Base-by-base conservation (phyloP, 2,329 filamentous ascomycete genomes). In the Didymella sp. region DNA sequence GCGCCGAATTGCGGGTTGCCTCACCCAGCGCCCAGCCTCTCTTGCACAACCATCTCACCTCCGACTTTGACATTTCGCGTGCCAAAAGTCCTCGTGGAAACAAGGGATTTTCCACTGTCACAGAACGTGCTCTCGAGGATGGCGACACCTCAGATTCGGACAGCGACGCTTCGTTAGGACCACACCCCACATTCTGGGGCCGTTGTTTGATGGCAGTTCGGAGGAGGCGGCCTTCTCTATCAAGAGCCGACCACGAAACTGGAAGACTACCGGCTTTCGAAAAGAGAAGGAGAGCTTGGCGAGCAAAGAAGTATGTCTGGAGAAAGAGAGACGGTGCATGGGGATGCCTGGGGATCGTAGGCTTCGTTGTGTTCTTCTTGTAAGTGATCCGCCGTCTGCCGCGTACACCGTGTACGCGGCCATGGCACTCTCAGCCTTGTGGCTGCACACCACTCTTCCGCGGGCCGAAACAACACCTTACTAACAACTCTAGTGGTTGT, bases 401-500 rank as follows among this genome's bases (percentile, higher is more conserved):
- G 48, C 37, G 43, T 33, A 25, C 33, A 37, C 28, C 9, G 15
- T 42, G 24, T 51, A 46, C 53, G 41, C 47, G 33, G 46, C 47
- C 54, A 47, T 35, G 41, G 35, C 53, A 41, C 21, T 42, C 7
- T 6, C 47, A 42, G 42, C 28, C 42, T 43, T 51, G 47, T 43
- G 28, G 37, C 47, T 47, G 22, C 17, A 19, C 25, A 45, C 46
- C 43, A 51, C 27, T 24, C 27, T 21, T 33, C 38, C 30, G 33
- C 33, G 47, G 35, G 37, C 13, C 44, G 25, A 37, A 51, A 21
- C 11, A 19, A 37, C 41, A 30, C 21, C 42, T 31, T 63, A 38
- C 63, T 70, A 55, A 67, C 58, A 37, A 12, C 51, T n/a, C 21
- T 47, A 81, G 79, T 64, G 78, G 79, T 33, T 56, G 78, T 6